phyloP scores from a whole-genome alignment of 768 basidiomycete species.

The Termitomyces sp. region DNA sequence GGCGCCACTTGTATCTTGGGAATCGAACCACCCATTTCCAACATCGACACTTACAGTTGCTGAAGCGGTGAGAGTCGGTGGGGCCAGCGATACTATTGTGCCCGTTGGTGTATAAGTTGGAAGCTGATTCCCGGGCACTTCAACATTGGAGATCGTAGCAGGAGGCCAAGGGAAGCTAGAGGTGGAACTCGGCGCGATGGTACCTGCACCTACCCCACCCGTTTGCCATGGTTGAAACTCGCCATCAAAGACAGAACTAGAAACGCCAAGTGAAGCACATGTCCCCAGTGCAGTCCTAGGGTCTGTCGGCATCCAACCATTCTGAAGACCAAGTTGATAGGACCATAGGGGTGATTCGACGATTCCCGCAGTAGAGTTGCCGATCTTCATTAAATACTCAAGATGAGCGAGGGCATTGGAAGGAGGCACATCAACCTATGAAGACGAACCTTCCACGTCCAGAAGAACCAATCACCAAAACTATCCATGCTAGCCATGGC shows the following conservation, averaged over 20 bases:
- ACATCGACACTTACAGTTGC: constrained; percentile 35
- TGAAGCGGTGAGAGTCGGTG: constrained; percentile 31
- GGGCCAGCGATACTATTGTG: constrained; percentile 50
- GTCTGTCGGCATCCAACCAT: constrained; percentile 49
- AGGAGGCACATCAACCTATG: not conserved
- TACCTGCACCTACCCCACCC: constrained; percentile 55
- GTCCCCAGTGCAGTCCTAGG: constrained; percentile 46
- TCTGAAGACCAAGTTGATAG: constrained; percentile 36
- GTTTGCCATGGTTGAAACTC: constrained; percentile 62
- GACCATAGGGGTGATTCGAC: constrained; percentile 47
- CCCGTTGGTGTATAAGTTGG: constrained; percentile 72
- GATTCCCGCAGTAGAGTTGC: constrained; percentile 27
- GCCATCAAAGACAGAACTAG: constrained; percentile 32
- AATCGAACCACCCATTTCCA: constrained; percentile 54
- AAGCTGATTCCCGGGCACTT: constrained; percentile 35
- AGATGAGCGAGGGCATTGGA: constrained; percentile 1
- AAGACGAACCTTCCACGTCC: constrained; percentile 45
- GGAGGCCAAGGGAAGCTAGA: constrained; percentile 58
- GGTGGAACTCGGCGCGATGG: constrained; percentile 39
- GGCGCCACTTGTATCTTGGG: constrained; percentile 39
- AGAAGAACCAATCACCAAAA: constrained; percentile 34
- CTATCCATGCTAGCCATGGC: constrained; percentile 43
- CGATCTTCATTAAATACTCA: constrained; percentile 23
- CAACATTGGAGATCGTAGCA: constrained; percentile 34
- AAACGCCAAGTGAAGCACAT: constrained; percentile 52